Conservation (phyloP, 1,139 yeast genomes). For the Lodderomyces parapsilosis region DNA sequence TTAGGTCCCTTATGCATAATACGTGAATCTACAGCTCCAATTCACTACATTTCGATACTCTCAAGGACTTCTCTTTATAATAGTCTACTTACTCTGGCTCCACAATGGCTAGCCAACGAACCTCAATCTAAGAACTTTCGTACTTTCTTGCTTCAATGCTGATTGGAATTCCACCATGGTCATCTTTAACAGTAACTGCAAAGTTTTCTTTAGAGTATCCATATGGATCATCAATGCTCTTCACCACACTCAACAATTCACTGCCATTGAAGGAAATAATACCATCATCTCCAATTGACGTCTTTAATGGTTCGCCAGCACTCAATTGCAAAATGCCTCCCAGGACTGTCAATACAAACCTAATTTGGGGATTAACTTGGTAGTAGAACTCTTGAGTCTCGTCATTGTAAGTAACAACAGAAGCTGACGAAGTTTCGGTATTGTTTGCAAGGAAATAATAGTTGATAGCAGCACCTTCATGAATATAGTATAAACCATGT, state of each 20-base stretch:
- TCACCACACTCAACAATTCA: constrained; percentile 35
- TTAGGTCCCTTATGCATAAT: no score
- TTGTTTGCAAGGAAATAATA: constrained; percentile 32
- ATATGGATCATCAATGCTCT: constrained; percentile 44
- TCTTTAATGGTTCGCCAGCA: constrained; percentile 15
- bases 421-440: constrained; percentile 2
- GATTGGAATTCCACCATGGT: constrained; percentile 21
- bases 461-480: constrained; percentile 59
- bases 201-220: constrained; percentile 29
- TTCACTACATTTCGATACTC: no score
- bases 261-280: constrained; percentile 30
- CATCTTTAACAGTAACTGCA: constrained; percentile 21
- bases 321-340: constrained; percentile 15
- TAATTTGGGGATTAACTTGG: constrained; percentile 4
- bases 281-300: constrained; percentile 21
- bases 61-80: no score
- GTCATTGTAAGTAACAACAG: constrained; percentile 42
- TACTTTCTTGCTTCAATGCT: constrained; percentile 16
- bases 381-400: constrained; percentile 5
- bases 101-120: no score
- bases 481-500: constrained; percentile 31
- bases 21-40: no score
- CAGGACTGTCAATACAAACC: not conserved
- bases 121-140: no score
- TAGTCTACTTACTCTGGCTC: no score